Percentiles rank a stretch among this genome's conserved stretches.
Evolutionary conservation across 495 filamentous ascomycete genomes (phyloP).

Genomic region (Paragyromitra xinjiangensis): DNA sequence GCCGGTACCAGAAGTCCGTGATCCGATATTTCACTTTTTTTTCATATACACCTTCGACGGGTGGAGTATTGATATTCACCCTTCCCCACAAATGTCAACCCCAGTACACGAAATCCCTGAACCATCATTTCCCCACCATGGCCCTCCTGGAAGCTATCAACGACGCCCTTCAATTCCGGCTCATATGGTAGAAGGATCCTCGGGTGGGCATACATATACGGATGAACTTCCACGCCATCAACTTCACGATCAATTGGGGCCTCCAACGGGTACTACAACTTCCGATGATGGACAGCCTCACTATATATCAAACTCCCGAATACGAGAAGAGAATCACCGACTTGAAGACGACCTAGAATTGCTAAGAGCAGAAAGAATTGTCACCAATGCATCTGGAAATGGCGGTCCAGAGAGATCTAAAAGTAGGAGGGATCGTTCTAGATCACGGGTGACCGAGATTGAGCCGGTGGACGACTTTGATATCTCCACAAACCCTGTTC

Average conservation of each 20-base stretch:
- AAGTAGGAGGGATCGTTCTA: conserved; percentile 52
- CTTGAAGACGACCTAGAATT: conserved; percentile 86
- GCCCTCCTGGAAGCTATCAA: conserved; percentile 26
- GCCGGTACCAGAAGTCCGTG: background rate
- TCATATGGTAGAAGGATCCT: conserved; percentile 4
- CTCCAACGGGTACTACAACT: background rate
- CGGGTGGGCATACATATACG: background rate
- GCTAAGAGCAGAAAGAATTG: conserved; percentile 80
- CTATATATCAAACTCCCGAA: conserved; percentile 23
- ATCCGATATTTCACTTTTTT: background rate
- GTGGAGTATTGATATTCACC: background rate
- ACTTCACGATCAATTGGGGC: conserved; percentile 10
- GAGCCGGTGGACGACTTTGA: conserved; percentile 83
- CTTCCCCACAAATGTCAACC: conserved; percentile 33
- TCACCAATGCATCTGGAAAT: conserved; percentile 64
- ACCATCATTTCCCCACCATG: conserved; percentile 31
- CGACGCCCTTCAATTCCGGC: conserved; percentile 7
- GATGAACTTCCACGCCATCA: conserved; percentile 28
- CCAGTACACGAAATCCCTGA: conserved; percentile 36
- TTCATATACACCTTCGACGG: background rate
- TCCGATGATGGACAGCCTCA: conserved; percentile 23
- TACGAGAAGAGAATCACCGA: conserved; percentile 73
- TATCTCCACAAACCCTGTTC: conserved; percentile 74
- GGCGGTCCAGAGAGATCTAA: conserved; percentile 60
- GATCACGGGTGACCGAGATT: conserved; percentile 64